Conservation (phyloP, 768 basidiomycete genomes). For the Botryobasidium botryosum region DNA sequence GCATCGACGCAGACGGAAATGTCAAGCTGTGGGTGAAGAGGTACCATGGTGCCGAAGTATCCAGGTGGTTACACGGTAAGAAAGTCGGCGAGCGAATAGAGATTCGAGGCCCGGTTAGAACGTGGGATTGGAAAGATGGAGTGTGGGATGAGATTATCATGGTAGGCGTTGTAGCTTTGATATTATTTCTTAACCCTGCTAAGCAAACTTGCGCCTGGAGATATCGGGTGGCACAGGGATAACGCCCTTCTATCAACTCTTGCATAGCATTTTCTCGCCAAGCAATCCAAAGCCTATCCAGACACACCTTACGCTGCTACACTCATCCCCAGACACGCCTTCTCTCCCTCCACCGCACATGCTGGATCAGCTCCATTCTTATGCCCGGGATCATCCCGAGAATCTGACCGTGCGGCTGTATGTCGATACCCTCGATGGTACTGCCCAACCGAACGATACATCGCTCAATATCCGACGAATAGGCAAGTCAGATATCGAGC, state of each 20-base stretch:
- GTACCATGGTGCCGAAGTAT: constrained; percentile 70
- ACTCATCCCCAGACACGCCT: constrained; percentile 31
- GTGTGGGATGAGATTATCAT: constrained; percentile 66
- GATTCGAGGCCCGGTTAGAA: constrained; percentile 56
- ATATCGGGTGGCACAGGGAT: constrained; percentile 81
- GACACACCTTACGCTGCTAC: constrained; percentile 55
- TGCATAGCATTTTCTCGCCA: constrained; percentile 41
- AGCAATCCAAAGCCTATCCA: constrained; percentile 9
- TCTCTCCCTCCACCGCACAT: not conserved
- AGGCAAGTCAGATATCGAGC: constrained; percentile 30
- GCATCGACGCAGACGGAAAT: constrained; percentile 44
- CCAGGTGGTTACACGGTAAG: constrained; percentile 65
- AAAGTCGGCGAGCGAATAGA: constrained; percentile 49
- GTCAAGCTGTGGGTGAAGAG: constrained; percentile 72
- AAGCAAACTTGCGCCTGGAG: constrained; percentile 22
- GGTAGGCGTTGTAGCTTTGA: constrained; percentile 26
- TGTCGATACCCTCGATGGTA: no score
- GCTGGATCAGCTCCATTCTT: constrained; percentile 24
- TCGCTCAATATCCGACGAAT: no score
- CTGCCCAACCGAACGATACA: no score
- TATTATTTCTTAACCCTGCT: not conserved
- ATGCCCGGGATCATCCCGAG: constrained; percentile 36
- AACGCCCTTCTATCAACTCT: constrained; percentile 68
- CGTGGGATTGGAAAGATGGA: constrained; percentile 40
- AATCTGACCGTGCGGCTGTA: constrained; percentile 41